These are phyloP conservation scores for Akanthomyces uredinophilus DNA, from an alignment of 2,329 filamentous ascomycete genomes.

Conservation along the genomic window DNA sequence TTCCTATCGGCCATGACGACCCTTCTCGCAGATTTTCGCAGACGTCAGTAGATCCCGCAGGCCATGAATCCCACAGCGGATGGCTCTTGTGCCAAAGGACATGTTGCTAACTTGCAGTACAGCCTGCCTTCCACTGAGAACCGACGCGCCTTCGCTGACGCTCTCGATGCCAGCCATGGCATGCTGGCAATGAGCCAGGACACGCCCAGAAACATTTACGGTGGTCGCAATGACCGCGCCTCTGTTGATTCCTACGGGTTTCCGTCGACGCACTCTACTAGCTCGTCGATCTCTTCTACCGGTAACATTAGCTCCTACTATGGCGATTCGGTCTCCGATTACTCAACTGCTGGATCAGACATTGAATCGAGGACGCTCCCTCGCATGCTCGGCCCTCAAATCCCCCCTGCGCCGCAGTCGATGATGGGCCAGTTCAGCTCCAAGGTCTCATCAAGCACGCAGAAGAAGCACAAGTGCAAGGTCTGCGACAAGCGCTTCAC, in stretches of 20 bases:
- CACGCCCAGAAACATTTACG: conserved; percentile 86
- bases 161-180: conserved; percentile 85
- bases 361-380: conserved; percentile 85
- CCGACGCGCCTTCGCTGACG: conserved; percentile 74
- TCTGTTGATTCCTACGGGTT: conserved; percentile 89
- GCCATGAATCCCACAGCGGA: conserved; percentile 24
- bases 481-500: conserved; percentile 98
- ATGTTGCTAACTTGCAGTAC: conserved; percentile 19
- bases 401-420: conserved; percentile 81
- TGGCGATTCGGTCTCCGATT: conserved; percentile 83
- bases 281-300: conserved; percentile 83
- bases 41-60: conserved; percentile 64
- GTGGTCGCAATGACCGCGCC: conserved; percentile 59
- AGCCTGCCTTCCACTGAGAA: conserved; percentile 43
- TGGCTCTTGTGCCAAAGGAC: conserved; percentile 43
- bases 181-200: conserved; percentile 97
- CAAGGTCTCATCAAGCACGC: conserved; percentile 88
- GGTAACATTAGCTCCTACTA: conserved; percentile 81
- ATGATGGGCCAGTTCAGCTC: conserved; percentile 99
- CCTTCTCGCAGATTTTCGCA: conserved; percentile 69
- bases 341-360: conserved; percentile 83
- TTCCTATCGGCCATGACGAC: conserved; percentile 53
- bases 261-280: conserved; percentile 75
- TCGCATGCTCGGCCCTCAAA: conserved; percentile 54
- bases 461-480: conserved; percentile 99